phyloP scores from a whole-genome alignment of 163 green algal genomes.

The Scenedesmus sp. region DNA sequence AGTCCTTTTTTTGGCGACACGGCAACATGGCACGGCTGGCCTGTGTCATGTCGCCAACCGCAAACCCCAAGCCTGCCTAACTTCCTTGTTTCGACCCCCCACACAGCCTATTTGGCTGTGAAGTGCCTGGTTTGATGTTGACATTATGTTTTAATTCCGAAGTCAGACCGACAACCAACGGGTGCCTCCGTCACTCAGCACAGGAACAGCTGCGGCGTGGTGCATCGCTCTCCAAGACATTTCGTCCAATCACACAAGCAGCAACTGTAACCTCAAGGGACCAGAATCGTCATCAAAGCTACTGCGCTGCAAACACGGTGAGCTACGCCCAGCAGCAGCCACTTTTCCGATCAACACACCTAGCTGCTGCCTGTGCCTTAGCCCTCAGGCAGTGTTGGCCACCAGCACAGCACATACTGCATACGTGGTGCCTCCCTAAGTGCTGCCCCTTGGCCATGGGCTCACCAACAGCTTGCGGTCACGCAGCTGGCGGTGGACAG shows the following conservation, averaged over 20 bases:
- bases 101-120: too few relatives aligned
- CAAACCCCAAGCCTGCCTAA: not conserved
- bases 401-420: not conserved
- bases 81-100: not conserved
- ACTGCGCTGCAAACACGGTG: not conserved
- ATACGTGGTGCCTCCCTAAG: not conserved
- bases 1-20: not conserved
- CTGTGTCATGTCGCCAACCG: not conserved
- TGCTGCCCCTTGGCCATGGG: conserved; percentile 8
- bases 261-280: not conserved
- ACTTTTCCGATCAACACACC: not conserved
- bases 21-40: not conserved
- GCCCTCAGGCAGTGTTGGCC: not conserved
- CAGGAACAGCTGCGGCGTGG: not conserved
- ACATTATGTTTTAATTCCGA: too few relatives aligned
- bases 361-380: not conserved
- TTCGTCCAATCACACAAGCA: not conserved
- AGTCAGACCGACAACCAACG: too few relatives aligned
- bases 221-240: not conserved
- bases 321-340: not conserved
- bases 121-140: too few relatives aligned
- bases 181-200: too few relatives aligned
- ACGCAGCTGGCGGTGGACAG: not conserved
- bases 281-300: not conserved
- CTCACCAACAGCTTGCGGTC: not conserved